Base-by-base conservation (phyloP, 495 filamentous ascomycete species). In the Penicillium odoratum region DNA sequence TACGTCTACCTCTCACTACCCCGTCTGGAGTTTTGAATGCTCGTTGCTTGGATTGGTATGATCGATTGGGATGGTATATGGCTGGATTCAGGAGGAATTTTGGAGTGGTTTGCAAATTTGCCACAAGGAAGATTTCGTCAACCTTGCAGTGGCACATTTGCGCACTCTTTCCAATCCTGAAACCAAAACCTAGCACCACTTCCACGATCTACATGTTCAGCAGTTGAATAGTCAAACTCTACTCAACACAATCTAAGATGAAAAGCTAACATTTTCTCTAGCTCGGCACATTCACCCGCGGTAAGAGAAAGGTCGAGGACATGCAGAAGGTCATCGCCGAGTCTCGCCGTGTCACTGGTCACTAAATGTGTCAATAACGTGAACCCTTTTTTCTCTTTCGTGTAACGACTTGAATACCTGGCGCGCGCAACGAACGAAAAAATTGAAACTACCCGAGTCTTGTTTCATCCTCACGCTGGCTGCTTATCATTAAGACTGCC, bases 281-380 rank as follows among this genome's bases (percentile, higher is more conserved):
- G 85, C 93, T 98, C 82, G 94, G 94, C 69, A 97, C 94, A 67
- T 98, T 96, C 79, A 87, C 86, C 69, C 92, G 94, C 72, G 94
- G 93, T 65, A 98, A 98, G 93, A 84, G 84, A 71, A 98, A 98
- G 92, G 94, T 97, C 62, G 94, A 98, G 74, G 92, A 97, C 82
- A 90, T 98, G 81, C 88, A 91, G 80, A 86, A 89, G 69, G 89
- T 98, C 75, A 98, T 98, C 78, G 93, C 92, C 67, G 94, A 98
- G 85, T 87, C 91, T 65, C 90, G 94, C 72, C 84, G 94, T 69
- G 80, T 68, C 54, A 86, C 73, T 69, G 78, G 79, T 79, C 90
- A 93, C 84, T 92, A 90, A 85, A 80, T 65, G 62, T 58, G 56
- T 67, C 70, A 64, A 29, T 38, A 18, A n/a, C 43, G 29, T 33